Conservation (phyloP, 257 asterid species). For the Gentiana straminea region DNA sequence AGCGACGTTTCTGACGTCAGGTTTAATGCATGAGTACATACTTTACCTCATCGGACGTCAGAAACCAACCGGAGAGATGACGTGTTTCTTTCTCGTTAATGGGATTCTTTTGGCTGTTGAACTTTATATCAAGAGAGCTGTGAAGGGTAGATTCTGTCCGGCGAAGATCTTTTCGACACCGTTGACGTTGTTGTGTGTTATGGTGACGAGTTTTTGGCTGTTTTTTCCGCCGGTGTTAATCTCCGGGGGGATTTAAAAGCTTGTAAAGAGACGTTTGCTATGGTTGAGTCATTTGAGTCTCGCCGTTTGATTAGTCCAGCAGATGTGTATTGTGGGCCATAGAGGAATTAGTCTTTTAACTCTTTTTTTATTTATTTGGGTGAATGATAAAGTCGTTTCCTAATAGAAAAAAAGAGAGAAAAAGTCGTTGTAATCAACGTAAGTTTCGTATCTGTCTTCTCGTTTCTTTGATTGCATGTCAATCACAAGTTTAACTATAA, state of each 20-base stretch:
- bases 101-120: slow-evolving; percentile 31
- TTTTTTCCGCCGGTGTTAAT: slow-evolving; percentile 44
- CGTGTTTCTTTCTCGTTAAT: slow-evolving; percentile 31
- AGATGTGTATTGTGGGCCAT: no score
- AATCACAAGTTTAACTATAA: no score
- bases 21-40: slow-evolving; percentile 48
- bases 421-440: no score
- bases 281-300: slow-evolving; percentile 26
- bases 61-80: slow-evolving; percentile 34
- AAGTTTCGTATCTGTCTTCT: no score
- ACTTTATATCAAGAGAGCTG: slow-evolving; percentile 20
- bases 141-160: slow-evolving; percentile 10
- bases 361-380: no score
- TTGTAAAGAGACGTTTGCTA: slow-evolving; percentile 38
- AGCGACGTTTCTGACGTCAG: slow-evolving; percentile 37
- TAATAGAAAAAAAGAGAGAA: no score
- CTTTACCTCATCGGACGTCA: slow-evolving; percentile 34
- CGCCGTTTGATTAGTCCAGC: slow-evolving; percentile 25
- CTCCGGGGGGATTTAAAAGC: slow-evolving; percentile 25
- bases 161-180: slow-evolving; percentile 22
- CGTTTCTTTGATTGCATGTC: no score
- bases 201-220: slow-evolving; percentile 32
- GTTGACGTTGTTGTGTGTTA: slow-evolving; percentile 23
- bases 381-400: no score
- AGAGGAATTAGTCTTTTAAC: no score